A percentile compares a stretch with the other conserved stretches of the same genome.
Conservation (phyloP, 129 eudicot genomes). For the Smallanthus sonchifolius region DNA sequence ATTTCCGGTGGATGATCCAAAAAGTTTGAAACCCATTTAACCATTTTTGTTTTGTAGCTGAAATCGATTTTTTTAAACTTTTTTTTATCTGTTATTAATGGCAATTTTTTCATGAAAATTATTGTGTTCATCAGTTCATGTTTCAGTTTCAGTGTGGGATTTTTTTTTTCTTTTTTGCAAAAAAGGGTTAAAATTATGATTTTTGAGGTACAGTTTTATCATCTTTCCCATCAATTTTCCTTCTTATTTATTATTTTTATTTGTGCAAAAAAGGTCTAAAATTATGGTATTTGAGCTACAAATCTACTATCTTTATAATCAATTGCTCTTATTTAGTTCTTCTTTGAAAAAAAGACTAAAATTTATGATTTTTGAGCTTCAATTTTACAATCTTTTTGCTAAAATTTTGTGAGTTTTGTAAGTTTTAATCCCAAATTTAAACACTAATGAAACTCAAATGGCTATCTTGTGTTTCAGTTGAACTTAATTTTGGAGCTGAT, state of each 20-base stretch:
- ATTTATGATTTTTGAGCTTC: background rate
- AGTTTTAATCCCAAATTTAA: background rate
- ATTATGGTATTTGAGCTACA: background rate
- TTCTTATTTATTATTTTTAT: background rate
- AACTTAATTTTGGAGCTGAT: background rate
- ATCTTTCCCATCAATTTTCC: background rate
- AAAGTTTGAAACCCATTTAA: background rate
- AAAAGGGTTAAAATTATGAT: background rate
- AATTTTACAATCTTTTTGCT: background rate
- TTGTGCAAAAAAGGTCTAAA: background rate
- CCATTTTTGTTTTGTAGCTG: background rate
- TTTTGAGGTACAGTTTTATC: background rate
- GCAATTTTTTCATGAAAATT: background rate
- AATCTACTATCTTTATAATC: background rate
- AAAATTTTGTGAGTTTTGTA: no score
- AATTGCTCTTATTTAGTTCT: background rate
- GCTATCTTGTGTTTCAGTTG: slow-evolving; percentile 1
- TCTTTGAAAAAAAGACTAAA: background rate
- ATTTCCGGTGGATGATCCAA: background rate
- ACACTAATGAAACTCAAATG: background rate
- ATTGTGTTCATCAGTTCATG: background rate
- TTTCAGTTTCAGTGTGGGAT: slow-evolving; percentile 11
- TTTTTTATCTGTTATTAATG: background rate
- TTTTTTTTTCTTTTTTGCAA: background rate
- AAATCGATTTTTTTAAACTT: background rate